Conservation (phyloP, 2,329 filamentous ascomycete species). For the Epichloe gansuensis region DNA sequence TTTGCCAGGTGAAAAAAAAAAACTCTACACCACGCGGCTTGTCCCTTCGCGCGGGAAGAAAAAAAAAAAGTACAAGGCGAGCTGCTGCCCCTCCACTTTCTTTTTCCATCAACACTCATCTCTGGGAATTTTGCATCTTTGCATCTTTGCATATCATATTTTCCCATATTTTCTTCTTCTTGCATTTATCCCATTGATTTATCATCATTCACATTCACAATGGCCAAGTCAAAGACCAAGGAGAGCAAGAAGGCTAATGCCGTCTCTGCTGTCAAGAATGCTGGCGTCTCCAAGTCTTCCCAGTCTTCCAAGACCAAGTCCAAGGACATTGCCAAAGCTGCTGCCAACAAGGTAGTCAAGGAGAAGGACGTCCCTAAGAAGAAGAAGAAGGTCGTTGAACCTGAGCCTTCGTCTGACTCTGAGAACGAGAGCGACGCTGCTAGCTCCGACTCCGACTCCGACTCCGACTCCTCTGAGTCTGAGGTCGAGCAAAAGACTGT, state of each 20-base stretch:
- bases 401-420: slow-evolving; percentile 27
- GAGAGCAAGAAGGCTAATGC: slow-evolving; percentile 40
- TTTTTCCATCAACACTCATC: not conserved
- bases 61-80: slow-evolving; percentile 5
- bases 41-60: slow-evolving; percentile 6
- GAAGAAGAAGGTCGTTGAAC: slow-evolving; percentile 31
- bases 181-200: not conserved
- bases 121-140: not conserved
- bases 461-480: slow-evolving; percentile 22
- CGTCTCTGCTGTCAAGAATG: slow-evolving; percentile 47
- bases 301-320: slow-evolving; percentile 53
- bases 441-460: slow-evolving; percentile 13
- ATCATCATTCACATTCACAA: slow-evolving; percentile 18
- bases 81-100: slow-evolving; percentile 5
- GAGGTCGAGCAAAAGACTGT: slow-evolving; percentile 20
- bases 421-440: slow-evolving; percentile 18
- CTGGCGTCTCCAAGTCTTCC: slow-evolving; percentile 53
- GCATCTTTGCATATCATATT: not conserved
- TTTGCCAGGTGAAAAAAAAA: slow-evolving; percentile 21
- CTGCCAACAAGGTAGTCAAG: slow-evolving; percentile 34
- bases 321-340: slow-evolving; percentile 53
- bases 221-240: slow-evolving; percentile 55
- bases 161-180: not conserved
- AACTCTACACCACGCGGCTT: not conserved
- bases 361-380: slow-evolving; percentile 36